Conservation (phyloP, 208 protist species). For the Spongospora subterranea region DNA sequence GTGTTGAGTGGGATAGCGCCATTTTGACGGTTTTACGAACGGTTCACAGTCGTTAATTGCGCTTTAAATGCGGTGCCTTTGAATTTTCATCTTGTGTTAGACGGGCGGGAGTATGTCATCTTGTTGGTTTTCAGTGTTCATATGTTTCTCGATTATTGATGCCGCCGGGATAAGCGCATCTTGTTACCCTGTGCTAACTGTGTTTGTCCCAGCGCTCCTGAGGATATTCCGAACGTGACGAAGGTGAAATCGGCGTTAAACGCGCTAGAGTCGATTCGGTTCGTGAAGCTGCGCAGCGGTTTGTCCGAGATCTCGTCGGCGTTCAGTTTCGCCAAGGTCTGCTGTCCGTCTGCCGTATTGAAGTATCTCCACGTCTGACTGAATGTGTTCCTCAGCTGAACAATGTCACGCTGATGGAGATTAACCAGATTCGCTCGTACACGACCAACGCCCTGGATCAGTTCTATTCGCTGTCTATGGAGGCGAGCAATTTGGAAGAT, state of each 20-base stretch:
- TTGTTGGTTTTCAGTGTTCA: too few relatives aligned
- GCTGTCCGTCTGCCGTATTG: neutral
- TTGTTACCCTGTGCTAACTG: neutral
- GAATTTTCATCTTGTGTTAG: too few relatives aligned
- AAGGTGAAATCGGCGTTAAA: constrained; percentile 39
- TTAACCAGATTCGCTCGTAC: neutral
- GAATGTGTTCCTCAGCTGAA: constrained; percentile 31
- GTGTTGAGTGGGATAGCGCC: neutral
- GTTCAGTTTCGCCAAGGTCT: constrained; percentile 48
- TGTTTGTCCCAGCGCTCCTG: neutral
- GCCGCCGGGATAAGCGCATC: too few relatives aligned
- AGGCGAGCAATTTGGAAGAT: too few relatives aligned
- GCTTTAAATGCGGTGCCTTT: too few relatives aligned
- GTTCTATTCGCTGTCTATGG: neutral
- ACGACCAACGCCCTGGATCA: constrained; percentile 26
- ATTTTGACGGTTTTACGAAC: too few relatives aligned
- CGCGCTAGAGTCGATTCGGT: constrained; percentile 40
- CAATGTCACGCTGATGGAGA: constrained; percentile 46
- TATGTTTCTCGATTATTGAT: too few relatives aligned
- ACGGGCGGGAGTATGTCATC: too few relatives aligned
- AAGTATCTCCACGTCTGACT: neutral
- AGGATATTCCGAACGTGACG: constrained; percentile 6
- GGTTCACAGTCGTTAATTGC: too few relatives aligned
- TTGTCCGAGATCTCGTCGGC: neutral
- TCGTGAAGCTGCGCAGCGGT: constrained; percentile 25